Evolutionary conservation across 2,329 filamentous ascomycete genomes (phyloP).

Genomic region (Coniochaeta sp.): DNA sequence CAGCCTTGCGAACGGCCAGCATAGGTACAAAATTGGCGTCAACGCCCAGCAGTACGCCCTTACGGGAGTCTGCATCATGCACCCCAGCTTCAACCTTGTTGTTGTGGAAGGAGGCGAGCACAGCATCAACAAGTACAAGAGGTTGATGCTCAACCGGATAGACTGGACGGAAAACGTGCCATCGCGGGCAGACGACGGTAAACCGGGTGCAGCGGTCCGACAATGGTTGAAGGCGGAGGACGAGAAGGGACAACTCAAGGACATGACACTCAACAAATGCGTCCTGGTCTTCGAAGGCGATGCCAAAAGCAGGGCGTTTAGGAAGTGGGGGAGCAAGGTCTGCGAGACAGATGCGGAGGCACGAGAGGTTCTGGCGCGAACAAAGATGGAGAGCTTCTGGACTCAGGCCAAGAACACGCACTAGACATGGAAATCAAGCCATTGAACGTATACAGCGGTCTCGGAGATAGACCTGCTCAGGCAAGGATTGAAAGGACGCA

Average conservation of each 20-base stretch:
- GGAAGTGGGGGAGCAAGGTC: constrained; percentile 82
- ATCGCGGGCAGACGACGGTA: constrained; percentile 53
- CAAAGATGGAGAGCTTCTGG: constrained; percentile 96
- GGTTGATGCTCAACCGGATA: constrained; percentile 87
- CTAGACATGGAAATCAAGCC: neutral
- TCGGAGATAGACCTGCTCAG: no score
- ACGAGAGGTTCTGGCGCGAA: constrained; percentile 67
- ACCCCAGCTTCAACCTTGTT: constrained; percentile 81
- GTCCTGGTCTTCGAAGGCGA: constrained; percentile 86
- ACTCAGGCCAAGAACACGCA: constrained; percentile 63
- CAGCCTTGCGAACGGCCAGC: constrained; percentile 83
- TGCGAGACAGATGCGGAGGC: constrained; percentile 90
- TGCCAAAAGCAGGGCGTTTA: constrained; percentile 70
- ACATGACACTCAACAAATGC: constrained; percentile 76
- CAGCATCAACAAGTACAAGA: constrained; percentile 78
- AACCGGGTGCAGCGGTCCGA: constrained; percentile 49
- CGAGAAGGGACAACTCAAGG: constrained; percentile 69
- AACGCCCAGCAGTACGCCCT: constrained; percentile 86
- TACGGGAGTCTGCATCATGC: constrained; percentile 85
- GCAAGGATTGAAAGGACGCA: no score
- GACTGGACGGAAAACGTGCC: constrained; percentile 88
- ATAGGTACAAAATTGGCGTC: constrained; percentile 85
- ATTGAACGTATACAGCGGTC: no score
- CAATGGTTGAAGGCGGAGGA: constrained; percentile 76
- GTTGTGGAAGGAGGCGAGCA: constrained; percentile 87